phyloP scores from a whole-genome alignment of 2,329 filamentous ascomycete genomes.

The Colletotrichum tamarilloi region DNA sequence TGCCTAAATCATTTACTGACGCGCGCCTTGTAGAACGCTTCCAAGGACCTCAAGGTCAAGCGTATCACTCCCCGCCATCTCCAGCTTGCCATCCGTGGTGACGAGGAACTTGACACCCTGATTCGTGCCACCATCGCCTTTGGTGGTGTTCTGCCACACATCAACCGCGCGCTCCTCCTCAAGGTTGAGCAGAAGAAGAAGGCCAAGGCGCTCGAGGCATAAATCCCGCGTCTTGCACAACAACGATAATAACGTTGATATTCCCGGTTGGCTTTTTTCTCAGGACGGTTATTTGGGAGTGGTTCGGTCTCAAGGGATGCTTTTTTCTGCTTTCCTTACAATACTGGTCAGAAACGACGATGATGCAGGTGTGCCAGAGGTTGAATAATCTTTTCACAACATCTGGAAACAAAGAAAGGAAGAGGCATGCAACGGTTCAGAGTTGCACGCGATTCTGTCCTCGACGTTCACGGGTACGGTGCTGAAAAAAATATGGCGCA shows the following conservation, averaged over 20 bases:
- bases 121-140: constrained; percentile 98
- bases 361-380: constrained; percentile 19
- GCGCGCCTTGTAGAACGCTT: constrained; percentile 75
- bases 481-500: constrained; percentile 1
- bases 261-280: constrained; percentile 29
- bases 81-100: constrained; percentile 96
- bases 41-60: constrained; percentile 99
- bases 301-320: constrained; percentile 27
- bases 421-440: constrained; percentile 11
- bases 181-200: constrained; percentile 99
- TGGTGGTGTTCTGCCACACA: constrained; percentile 97
- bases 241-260: constrained; percentile 8
- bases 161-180: constrained; percentile 95
- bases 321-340: constrained; percentile 19
- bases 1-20: constrained; percentile 24
- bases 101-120: constrained; percentile 97
- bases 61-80: constrained; percentile 98
- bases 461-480: constrained; percentile 14
- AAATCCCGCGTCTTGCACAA: constrained; percentile 15
- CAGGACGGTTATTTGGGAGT: constrained; percentile 23
- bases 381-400: constrained; percentile 5
- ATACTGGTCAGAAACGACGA: constrained; percentile 25
- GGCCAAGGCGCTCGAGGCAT: constrained; percentile 58
- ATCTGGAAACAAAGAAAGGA: constrained; percentile 15
- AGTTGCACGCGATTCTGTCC: constrained; percentile 7